phyloP scores from a whole-genome alignment of 768 basidiomycete genomes.

The Trametes cingulata region DNA sequence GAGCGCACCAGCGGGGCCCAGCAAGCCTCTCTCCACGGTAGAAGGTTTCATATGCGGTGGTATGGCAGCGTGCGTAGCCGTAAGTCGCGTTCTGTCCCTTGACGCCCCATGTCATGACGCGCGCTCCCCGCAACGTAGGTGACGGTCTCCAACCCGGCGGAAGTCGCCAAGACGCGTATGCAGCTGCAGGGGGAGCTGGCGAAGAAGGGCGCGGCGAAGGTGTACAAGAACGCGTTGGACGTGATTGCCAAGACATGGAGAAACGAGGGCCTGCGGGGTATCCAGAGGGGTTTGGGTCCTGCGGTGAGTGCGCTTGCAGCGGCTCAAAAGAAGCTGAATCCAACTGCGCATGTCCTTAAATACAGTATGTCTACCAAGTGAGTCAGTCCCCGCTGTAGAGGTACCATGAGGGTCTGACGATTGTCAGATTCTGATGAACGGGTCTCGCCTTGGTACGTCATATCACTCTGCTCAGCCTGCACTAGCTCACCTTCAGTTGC shows the following conservation, averaged over 20 bases:
- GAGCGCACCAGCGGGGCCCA: conserved; percentile 5
- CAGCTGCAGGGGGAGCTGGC: conserved; percentile 96
- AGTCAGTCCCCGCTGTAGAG: conserved; percentile 26
- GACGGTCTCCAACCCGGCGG: conserved; percentile 76
- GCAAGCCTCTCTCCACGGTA: conserved; percentile 53
- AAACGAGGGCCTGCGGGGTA: conserved; percentile 87
- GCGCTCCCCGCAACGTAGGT: conserved; percentile 47
- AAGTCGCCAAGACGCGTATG: conserved; percentile 91
- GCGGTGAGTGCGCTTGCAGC: conserved; percentile 60
- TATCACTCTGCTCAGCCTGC: conserved; percentile 2
- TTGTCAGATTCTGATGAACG: conserved; percentile 85
- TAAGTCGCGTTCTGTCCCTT: conserved; percentile 40
- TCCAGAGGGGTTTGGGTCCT: conserved; percentile 89
- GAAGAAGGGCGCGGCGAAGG: conserved; percentile 65
- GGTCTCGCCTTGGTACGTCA: conserved; percentile 75
- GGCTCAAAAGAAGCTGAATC: not conserved
- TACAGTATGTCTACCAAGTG: conserved; percentile 90
- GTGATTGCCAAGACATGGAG: conserved; percentile 84
- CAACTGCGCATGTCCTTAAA: not conserved
- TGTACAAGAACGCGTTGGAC: conserved; percentile 90
- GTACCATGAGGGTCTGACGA: not conserved
- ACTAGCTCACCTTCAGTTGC: not conserved
- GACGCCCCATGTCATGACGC: conserved; percentile 9
- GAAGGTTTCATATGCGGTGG: conserved; percentile 91
- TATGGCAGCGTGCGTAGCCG: conserved; percentile 88